These are phyloP conservation scores for Paramecium pentaurelia DNA, from an alignment of 73 alveolate species.

Conservation along the genomic window DNA sequence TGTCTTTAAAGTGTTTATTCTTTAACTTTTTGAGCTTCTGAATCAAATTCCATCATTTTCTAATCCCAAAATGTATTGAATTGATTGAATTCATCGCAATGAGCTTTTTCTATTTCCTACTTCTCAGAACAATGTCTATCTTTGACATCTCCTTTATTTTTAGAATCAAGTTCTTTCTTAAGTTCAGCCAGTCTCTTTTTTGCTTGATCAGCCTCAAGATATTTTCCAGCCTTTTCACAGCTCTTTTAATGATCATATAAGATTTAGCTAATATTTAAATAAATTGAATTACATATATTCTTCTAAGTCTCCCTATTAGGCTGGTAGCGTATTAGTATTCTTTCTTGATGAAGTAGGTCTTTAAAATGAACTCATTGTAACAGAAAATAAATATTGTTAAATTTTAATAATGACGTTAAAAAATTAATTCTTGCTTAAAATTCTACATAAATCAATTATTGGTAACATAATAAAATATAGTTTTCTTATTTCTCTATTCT, in stretches of 20 bases:
- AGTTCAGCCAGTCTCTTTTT: conserved; percentile 38
- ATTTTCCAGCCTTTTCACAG: conserved; percentile 54
- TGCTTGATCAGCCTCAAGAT: conserved; percentile 53
- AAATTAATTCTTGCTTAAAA: neutral
- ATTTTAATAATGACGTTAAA: neutral
- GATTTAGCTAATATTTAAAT: neutral
- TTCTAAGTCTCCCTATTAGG: conserved; percentile 9
- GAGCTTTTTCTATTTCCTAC: conserved; percentile 53
- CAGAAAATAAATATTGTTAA: neutral
- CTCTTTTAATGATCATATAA: conserved; percentile 50
- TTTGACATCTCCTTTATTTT: conserved; percentile 52
- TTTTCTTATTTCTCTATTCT: neutral
- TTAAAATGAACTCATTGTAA: neutral
- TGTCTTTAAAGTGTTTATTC: conserved; percentile 47
- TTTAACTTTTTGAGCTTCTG: conserved; percentile 43
- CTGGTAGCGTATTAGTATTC: neutral
- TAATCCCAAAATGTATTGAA: conserved; percentile 60
- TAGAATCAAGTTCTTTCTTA: conserved; percentile 32
- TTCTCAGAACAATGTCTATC: conserved; percentile 49
- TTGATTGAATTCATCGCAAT: conserved; percentile 48
- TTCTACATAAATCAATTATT: neutral
- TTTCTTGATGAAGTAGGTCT: neutral
- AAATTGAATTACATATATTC: neutral
- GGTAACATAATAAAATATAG: neutral
- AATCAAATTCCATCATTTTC: conserved; percentile 52